Evolutionary conservation across 1,139 yeast genomes (phyloP), one percentile per base, ranked within the genome.

Genomic region (Candida neerlandica): DNA sequence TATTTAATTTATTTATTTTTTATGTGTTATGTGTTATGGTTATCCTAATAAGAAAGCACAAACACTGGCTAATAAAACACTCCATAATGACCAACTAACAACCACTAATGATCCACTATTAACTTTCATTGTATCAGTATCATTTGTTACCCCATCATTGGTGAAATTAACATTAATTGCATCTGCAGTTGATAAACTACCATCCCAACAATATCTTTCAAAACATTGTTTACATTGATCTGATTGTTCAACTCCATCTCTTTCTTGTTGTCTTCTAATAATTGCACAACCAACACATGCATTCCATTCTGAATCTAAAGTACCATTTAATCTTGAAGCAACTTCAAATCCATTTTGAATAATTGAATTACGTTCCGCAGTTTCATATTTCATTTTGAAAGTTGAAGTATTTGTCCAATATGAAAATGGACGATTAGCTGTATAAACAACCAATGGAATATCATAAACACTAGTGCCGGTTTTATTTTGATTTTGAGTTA

Each of bases 271-370:
- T 55, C 80, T 61, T 55, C 78, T 63, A 38, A 75, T 73, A 21
- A 75, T 66, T 4, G 80, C 80, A 63, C 98, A 91, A 1, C 92
- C 89, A 47, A 91, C 80, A 75, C 97, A 91, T 6, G 86, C 80
- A 47, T 81, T 76, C 86, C 91, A 91, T 49, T 86, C 86, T 1
- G 73, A 66, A 60, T 88, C 96, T 40, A 85, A 70, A 4, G 97
- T 87, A 41, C 83, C 71, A 64, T 90, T 90, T 57, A 79, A 77
- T 64, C 90, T 82, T 1, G 96, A 78, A 26, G 88, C 82, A 33
- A 82, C 81, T 64, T 88, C 95, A 64, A 86, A 89, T 11, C 97
- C 97, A 64, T 91, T 91, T 59, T 78, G 71, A 54, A 91, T 82
- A 71, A 90, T 77, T 1, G 77, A 74, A 46, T 74, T 67, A 59